Conservation (phyloP, 2,329 filamentous ascomycete species). For the Sporothrix variecibatus region DNA sequence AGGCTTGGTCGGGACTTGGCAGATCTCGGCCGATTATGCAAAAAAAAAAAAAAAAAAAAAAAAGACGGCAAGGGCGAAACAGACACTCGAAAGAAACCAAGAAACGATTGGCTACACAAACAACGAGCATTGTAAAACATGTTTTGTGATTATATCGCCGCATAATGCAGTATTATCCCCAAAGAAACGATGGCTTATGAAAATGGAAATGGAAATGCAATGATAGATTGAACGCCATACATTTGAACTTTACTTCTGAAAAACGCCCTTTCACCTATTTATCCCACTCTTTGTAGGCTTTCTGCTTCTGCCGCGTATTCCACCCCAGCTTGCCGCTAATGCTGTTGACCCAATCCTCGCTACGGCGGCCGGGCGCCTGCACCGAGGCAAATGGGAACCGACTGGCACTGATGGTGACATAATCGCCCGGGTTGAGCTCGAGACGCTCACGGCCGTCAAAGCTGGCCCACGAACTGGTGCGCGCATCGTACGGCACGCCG, state of each 20-base stretch:
- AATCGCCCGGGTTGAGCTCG: conserved; percentile 77
- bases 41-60: not conserved
- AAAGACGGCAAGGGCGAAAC: not conserved
- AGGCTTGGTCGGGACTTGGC: conserved; percentile 18
- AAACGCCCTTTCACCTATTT: conserved; percentile 25
- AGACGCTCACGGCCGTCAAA: conserved; percentile 91
- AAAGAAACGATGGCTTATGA: not conserved
- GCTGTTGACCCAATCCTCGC: conserved; percentile 81
- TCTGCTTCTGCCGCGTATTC: conserved; percentile 79
- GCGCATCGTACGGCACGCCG: conserved; percentile 90
- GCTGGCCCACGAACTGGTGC: conserved; percentile 92
- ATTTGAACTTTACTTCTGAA: not conserved
- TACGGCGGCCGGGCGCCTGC: conserved; percentile 66
- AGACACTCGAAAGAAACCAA: not conserved
- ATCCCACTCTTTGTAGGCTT: conserved; percentile 57
- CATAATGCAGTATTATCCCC: not conserved
- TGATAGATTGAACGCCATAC: not conserved
- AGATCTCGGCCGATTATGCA: conserved; percentile 22
- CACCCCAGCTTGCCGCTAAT: conserved; percentile 78
- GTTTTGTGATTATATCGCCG: conserved; percentile 6
- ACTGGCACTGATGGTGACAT: conserved; percentile 80
- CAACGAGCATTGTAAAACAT: conserved; percentile 7
- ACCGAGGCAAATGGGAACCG: conserved; percentile 76
- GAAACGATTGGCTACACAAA: not conserved
- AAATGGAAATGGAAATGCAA: not conserved